Evolutionary conservation across 805 yeast species (phyloP), one percentile per base, ranked within the genome.

Genomic region (Candida germanica): DNA sequence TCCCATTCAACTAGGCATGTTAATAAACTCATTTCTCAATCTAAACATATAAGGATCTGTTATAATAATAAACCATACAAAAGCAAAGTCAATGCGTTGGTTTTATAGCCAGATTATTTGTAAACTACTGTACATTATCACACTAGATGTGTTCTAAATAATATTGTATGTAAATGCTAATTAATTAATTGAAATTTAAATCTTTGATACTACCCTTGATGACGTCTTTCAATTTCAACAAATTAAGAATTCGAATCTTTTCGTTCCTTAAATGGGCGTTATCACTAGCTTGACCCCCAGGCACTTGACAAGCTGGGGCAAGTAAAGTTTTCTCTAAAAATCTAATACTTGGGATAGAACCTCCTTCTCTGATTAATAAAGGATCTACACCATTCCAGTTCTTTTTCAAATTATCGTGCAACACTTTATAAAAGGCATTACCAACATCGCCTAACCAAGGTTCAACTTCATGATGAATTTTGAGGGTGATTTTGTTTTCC

Each of bases 251-350:
- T 38, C 98, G 66, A 31, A 91, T 58, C 44, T 93, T 75, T 60
- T 91, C 98, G 53, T 93, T 83, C 51, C 82, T 79, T 49, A 91
- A 72, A 65, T 91, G 98, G 1, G 97, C 98, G 51, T 87, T 87
- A 57, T 93, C 98, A 28, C 93, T 79, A 1, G 91, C 76, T 63
- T 91, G 98, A 0, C 98, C 98, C 53, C 97, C 87, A 2, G 98
- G 98, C 22, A 93, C 76, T 58, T 93, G 98, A 0, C 91, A 94
- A 1, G 96, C 98, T 17, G 87, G 86, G 3, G 98, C 96, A 35
- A 71, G 59, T 47, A 91, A 85, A 9, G 74, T 66, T 56, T 85
- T 85, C 50, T 91, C 98, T 46, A 91, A 62, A 42, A 83, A 83
- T 44, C 96, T 64, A 6, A 93, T 80, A 8, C 91, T 82, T 2